These are phyloP conservation scores for Favolaschia claudopus DNA, from an alignment of 768 basidiomycete genomes.

Conservation along the genomic window DNA sequence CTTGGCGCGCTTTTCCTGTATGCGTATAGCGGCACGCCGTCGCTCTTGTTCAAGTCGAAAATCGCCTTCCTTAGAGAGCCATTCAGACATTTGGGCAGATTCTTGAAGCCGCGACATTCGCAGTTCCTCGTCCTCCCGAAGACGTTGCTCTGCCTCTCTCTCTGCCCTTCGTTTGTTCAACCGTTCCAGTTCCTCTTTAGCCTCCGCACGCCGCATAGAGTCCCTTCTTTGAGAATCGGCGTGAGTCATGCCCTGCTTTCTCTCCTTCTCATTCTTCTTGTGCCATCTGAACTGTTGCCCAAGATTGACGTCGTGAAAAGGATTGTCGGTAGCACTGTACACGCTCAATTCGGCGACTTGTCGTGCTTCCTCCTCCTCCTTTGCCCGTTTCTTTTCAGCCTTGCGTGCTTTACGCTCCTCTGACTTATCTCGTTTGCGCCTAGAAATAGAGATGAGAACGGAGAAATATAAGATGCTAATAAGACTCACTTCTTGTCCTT, in stretches of 20 bases:
- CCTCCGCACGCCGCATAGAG: constrained; percentile 82
- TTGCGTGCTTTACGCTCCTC: constrained; percentile 86
- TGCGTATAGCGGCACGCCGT: constrained; percentile 88
- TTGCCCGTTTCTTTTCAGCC: constrained; percentile 84
- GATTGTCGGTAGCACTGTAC: constrained; percentile 96
- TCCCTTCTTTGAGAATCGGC: constrained; percentile 85
- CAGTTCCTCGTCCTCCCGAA: constrained; percentile 93
- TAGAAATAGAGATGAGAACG: constrained; percentile 36
- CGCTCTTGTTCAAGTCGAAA: constrained; percentile 97
- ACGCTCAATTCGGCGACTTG: constrained; percentile 94
- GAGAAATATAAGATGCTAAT: not conserved
- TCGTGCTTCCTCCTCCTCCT: constrained; percentile 89
- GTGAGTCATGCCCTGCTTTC: constrained; percentile 81
- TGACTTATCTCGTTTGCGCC: constrained; percentile 88
- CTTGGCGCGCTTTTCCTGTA: constrained; percentile 96
- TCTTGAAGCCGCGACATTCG: constrained; percentile 90
- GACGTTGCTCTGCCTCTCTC: constrained; percentile 85
- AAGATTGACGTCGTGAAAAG: constrained; percentile 97
- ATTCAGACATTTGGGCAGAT: constrained; percentile 97
- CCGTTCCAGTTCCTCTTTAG: constrained; percentile 93
- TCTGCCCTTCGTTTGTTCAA: constrained; percentile 91
- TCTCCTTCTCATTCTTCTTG: constrained; percentile 97
- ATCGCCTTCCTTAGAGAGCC: constrained; percentile 96
- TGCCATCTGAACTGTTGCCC: constrained; percentile 98
- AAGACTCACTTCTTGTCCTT: constrained; percentile 55